A percentile compares a stretch with the other conserved stretches of the same genome.
Evolutionary conservation across 345 rosid species (phyloP).

Genomic region (Gossypium turneri): DNA sequence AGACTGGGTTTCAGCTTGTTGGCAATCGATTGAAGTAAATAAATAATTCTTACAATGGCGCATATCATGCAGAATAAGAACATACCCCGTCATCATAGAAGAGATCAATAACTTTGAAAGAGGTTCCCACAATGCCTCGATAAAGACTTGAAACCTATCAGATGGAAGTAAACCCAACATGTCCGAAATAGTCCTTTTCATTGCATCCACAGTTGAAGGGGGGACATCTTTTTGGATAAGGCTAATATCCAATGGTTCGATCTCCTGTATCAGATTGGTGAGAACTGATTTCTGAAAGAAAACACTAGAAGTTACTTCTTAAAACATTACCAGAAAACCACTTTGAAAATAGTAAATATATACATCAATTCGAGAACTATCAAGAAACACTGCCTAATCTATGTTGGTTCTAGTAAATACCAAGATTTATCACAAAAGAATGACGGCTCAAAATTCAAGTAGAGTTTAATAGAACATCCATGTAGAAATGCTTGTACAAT

Average conservation of each 20-base stretch:
- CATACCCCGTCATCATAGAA: conserved; percentile 98
- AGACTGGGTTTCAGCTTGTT: not conserved
- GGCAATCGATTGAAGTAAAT: not conserved
- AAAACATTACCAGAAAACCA: not conserved
- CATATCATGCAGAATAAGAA: conserved; percentile 11
- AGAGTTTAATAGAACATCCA: not conserved
- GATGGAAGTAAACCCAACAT: conserved; percentile 98
- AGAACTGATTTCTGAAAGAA: conserved; percentile 56
- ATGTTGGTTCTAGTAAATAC: not conserved
- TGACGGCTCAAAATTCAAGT: not conserved
- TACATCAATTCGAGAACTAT: not conserved
- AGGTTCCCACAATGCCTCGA: conserved; percentile 90
- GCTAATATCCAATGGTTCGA: conserved; percentile 89
- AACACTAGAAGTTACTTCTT: conserved; percentile 10
- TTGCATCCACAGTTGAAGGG: conserved; percentile 80
- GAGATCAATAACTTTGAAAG: conserved; percentile 82
- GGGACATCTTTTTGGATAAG: conserved; percentile 87
- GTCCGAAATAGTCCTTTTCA: conserved; percentile 94
- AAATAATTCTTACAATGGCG: not conserved
- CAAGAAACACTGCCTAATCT: not conserved
- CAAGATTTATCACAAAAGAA: not conserved
- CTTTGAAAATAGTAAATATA: not conserved
- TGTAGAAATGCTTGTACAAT: not conserved
- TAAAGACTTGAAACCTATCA: conserved; percentile 78
- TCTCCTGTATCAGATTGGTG: conserved; percentile 67